Evolutionary conservation across 495 filamentous ascomycete species (phyloP).

Genomic region (Lepidopterella palustris): DNA sequence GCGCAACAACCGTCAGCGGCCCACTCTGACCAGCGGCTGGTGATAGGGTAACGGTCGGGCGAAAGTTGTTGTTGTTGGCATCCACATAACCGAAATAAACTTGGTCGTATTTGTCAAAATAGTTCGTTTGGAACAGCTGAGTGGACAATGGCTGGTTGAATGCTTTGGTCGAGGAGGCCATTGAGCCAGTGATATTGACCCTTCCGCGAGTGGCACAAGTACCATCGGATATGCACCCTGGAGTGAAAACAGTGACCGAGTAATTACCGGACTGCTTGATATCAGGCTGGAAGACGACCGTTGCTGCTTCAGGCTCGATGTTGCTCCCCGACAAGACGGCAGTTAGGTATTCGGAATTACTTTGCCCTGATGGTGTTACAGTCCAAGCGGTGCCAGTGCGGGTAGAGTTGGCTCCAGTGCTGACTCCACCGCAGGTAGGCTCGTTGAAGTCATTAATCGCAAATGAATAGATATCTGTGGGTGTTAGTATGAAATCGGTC

Average conservation of each 20-base stretch:
- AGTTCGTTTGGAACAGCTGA: constrained; percentile 76
- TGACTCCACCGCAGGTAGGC: constrained; percentile 65
- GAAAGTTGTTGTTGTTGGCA: constrained; percentile 63
- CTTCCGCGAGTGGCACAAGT: constrained; percentile 68
- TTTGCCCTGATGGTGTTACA: constrained; percentile 51
- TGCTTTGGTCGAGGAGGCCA: constrained; percentile 45
- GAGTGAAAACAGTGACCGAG: constrained; percentile 79
- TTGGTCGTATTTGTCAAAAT: constrained; percentile 89
- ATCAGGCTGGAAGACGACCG: constrained; percentile 71
- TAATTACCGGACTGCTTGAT: constrained; percentile 89
- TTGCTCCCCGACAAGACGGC: constrained; percentile 50
- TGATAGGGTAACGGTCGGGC: constrained; percentile 71
- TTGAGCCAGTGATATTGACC: constrained; percentile 69
- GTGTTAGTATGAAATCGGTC: constrained; percentile 22
- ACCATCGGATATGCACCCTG: constrained; percentile 76
- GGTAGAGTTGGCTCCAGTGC: constrained; percentile 58
- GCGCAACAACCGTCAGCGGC: constrained; percentile 70
- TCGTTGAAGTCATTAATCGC: constrained; percentile 86
- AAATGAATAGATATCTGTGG: constrained; percentile 69
- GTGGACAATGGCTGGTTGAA: constrained; percentile 39
- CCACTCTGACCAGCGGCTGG: constrained; percentile 60
- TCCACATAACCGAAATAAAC: constrained; percentile 83
- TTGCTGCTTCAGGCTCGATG: constrained; percentile 42
- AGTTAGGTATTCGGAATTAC: constrained; percentile 68
- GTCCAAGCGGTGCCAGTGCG: constrained; percentile 64